Evolutionary conservation across 805 yeast species (phyloP).

Genomic region (Teunomyces pallodes): DNA sequence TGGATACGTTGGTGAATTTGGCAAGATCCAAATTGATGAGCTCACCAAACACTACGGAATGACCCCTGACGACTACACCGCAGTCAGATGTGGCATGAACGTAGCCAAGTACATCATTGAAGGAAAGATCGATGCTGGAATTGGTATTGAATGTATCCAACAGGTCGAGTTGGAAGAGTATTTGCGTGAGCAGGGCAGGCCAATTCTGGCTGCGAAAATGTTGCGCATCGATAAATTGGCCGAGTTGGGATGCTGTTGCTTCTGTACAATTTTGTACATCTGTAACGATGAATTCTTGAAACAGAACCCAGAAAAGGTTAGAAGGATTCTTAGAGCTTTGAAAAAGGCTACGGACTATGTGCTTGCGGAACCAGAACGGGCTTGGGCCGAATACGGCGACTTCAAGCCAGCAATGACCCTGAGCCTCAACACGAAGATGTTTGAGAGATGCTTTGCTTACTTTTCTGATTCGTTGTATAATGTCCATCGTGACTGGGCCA

Average conservation of each 20-base stretch:
- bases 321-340: conserved; percentile 44
- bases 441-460: conserved; percentile 55
- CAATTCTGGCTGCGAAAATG: conserved; percentile 49
- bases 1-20: conserved; percentile 60
- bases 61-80: conserved; percentile 55
- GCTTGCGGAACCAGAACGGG: conserved; percentile 40
- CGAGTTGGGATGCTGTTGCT: conserved; percentile 57
- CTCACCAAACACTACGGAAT: conserved; percentile 54
- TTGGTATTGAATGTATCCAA: conserved; percentile 59
- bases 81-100: conserved; percentile 60
- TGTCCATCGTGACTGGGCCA: conserved; percentile 56
- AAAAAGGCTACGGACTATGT: conserved; percentile 52
- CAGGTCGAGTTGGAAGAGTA: conserved; percentile 57
- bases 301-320: conserved; percentile 45
- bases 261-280: conserved; percentile 55
- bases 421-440: conserved; percentile 43
- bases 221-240: conserved; percentile 55
- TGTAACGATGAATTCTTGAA: conserved; percentile 49
- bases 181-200: conserved; percentile 41
- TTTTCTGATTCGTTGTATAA: conserved; percentile 51
- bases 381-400: conserved; percentile 45
- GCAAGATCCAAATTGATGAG: conserved; percentile 57
- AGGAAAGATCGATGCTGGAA: conserved; percentile 56
- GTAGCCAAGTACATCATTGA: conserved; percentile 55
- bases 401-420: conserved; percentile 48